Evolutionary conservation across 148 eudicot species (phyloP).

Genomic region (Rhododendron molle): DNA sequence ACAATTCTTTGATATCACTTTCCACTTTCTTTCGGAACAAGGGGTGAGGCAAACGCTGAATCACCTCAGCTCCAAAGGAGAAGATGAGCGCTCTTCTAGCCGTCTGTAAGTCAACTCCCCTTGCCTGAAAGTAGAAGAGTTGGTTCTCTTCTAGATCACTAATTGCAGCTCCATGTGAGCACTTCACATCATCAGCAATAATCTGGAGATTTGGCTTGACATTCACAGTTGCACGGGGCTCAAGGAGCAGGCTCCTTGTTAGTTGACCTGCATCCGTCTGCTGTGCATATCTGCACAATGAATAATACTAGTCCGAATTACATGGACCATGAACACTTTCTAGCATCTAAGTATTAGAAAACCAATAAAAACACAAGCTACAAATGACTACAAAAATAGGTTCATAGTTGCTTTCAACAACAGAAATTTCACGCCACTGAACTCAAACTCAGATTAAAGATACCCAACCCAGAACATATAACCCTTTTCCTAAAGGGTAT

Average conservation of each 20-base stretch:
- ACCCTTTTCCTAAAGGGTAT: neutral
- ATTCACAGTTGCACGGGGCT: slow-evolving; percentile 85
- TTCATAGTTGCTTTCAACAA: neutral
- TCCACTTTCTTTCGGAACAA: slow-evolving; percentile 56
- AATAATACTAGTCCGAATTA: neutral
- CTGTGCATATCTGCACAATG: slow-evolving; percentile 62
- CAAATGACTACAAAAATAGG: neutral
- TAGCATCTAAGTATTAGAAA: neutral
- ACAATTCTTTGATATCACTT: slow-evolving; percentile 40
- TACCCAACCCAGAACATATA: neutral
- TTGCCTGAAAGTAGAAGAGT: slow-evolving; percentile 82
- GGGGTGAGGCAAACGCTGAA: slow-evolving; percentile 50
- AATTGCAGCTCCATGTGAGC: slow-evolving; percentile 93
- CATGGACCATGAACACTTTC: neutral
- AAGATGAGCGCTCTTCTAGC: slow-evolving; percentile 83
- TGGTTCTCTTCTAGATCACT: slow-evolving; percentile 86
- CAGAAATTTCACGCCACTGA: neutral
- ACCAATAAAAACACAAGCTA: neutral
- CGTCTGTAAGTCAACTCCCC: slow-evolving; percentile 65
- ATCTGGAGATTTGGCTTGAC: slow-evolving; percentile 88
- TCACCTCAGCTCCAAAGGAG: slow-evolving; percentile 83
- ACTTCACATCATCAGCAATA: slow-evolving; percentile 89
- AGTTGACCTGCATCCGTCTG: slow-evolving; percentile 94
- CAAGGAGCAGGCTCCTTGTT: slow-evolving; percentile 83
- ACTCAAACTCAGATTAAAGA: neutral